Base-by-base conservation (phyloP, 495 filamentous ascomycete species). In the Aspergillus ellipticus region DNA sequence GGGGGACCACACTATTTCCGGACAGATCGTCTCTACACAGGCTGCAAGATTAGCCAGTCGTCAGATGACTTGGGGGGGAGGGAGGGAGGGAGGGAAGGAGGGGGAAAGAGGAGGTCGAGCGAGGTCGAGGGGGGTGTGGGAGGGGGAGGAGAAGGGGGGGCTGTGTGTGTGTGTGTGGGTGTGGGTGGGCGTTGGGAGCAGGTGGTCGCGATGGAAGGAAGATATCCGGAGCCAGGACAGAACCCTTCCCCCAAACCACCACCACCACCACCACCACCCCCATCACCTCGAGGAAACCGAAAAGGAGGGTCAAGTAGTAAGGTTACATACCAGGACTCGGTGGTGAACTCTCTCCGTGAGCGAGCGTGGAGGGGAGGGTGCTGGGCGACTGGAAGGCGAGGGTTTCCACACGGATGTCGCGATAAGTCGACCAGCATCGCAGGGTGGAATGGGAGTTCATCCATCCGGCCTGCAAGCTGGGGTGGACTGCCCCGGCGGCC, bases 31-130 rank as follows among this genome's bases (percentile, higher is more conserved):
- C 52, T 57, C 61, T 59, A 53, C 11, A 52, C 51, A 59, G 62
- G 56, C 53, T 57, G 54, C 62, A 59, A 37, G 37, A 58, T 60
- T 65, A 61, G 54, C 54, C 31, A 61, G 41, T 56, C 26, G 52
- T 65, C 63, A 65, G 39, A 51, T 65, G 63, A 65, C 63, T 31
- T 29, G 9, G 37, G 24, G 24, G 20, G 11, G 31, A 29, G 45
- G 33, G n/a, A 31, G 24, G 28, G 33, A 28, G 43, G 42, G 42
- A 24, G 41, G 11, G 24, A 17, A 29, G 8, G 42, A 21, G 33
- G 20, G 22, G 26, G n/a, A 29, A 22, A 21, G 48, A 33, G 51
- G 47, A 21, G 24, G 39, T 47, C 13, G 51, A 51, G 39, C 51
- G 31, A 41, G 17, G 29, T 46, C 19, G 53, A 52, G 31, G 42